These are phyloP conservation scores for Laburnicola sp. DNA, from an alignment of 2,329 filamentous ascomycete species.

Conservation along the genomic window DNA sequence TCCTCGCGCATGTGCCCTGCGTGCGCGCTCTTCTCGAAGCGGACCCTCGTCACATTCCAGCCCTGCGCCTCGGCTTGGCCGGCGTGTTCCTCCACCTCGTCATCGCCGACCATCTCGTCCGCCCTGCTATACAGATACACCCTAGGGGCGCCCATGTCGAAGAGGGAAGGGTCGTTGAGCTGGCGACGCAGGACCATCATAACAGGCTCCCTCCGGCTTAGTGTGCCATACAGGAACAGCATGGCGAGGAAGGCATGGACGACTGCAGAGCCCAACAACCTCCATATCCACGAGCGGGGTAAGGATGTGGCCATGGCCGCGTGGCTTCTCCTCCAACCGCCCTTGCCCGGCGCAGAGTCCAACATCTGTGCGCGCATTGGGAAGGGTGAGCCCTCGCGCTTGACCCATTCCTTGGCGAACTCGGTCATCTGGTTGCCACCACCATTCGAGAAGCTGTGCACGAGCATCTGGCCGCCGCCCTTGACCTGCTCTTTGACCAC, in stretches of 20 bases:
- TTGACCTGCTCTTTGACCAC: conserved; percentile 27
- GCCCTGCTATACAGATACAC: conserved; percentile 63
- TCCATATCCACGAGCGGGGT: conserved; percentile 30
- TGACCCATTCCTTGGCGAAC: conserved; percentile 39
- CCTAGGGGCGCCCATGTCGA: conserved; percentile 46
- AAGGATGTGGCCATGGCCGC: conserved; percentile 35
- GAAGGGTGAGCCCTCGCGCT: conserved; percentile 19
- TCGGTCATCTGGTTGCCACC: conserved; percentile 40
- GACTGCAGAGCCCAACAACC: conserved; percentile 28
- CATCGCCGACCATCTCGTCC: conserved; percentile 59
- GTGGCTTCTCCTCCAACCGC: conserved; percentile 35
- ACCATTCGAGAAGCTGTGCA: conserved; percentile 44
- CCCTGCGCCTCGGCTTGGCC: conserved; percentile 54
- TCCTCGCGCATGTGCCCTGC: conserved; percentile 64
- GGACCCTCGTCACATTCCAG: conserved; percentile 53
- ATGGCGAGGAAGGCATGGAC: conserved; percentile 34
- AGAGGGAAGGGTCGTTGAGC: conserved; percentile 34
- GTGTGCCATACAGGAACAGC: conserved; percentile 22
- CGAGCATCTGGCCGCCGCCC: conserved; percentile 31
- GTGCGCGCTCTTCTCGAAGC: conserved; percentile 63
- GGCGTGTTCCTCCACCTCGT: conserved; percentile 61
- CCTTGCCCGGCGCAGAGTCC: conserved; percentile 42
- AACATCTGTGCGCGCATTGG: conserved; percentile 38
- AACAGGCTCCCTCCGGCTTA: conserved; percentile 26
- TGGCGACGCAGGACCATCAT: conserved; percentile 34